Conservation (phyloP, 2,329 filamentous ascomycete species). For the Stemphylium beticola region DNA sequence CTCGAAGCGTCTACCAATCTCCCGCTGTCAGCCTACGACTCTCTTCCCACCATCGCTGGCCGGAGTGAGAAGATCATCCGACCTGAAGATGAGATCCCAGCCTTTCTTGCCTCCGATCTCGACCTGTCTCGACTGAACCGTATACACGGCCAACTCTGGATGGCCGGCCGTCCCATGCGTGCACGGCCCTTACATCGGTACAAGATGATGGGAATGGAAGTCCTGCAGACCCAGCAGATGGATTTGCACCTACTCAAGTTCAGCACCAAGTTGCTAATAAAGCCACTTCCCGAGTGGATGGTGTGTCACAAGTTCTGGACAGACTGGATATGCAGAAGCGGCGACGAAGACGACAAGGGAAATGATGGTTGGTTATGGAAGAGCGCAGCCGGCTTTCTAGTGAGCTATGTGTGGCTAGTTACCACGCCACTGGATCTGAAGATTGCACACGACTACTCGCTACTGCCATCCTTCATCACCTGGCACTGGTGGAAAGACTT, state of each 20-base stretch:
- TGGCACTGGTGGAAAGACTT: slow-evolving; percentile 47
- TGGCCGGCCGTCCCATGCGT: slow-evolving; percentile 47
- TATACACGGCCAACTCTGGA: slow-evolving; percentile 46
- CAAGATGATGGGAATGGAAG: slow-evolving; percentile 42
- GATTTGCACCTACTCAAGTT: slow-evolving; percentile 47
- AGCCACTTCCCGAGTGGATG: slow-evolving; percentile 44
- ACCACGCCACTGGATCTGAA: slow-evolving; percentile 42
- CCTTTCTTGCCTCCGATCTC: slow-evolving; percentile 39
- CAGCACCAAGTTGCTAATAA: slow-evolving; percentile 39
- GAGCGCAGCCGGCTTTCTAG: slow-evolving; percentile 40
- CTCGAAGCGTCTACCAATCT: slow-evolving; percentile 27
- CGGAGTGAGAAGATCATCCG: slow-evolving; percentile 25
- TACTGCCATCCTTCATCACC: slow-evolving; percentile 39
- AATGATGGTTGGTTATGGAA: slow-evolving; percentile 3
- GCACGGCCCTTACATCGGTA: slow-evolving; percentile 45
- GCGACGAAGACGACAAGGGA: slow-evolving; percentile 19
- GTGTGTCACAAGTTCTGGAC: slow-evolving; percentile 40
- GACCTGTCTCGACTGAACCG: slow-evolving; percentile 40
- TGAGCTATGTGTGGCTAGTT: slow-evolving; percentile 47
- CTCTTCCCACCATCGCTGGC: slow-evolving; percentile 44
- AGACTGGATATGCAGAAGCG: slow-evolving; percentile 23
- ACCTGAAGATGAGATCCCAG: slow-evolving; percentile 31
- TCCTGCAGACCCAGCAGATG: slow-evolving; percentile 43
- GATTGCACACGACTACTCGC: slow-evolving; percentile 36
- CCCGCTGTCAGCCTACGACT: slow-evolving; percentile 33